phyloP scores from a whole-genome alignment of 805 yeast species.

The Vanderwaltozyma verrucispora region DNA sequence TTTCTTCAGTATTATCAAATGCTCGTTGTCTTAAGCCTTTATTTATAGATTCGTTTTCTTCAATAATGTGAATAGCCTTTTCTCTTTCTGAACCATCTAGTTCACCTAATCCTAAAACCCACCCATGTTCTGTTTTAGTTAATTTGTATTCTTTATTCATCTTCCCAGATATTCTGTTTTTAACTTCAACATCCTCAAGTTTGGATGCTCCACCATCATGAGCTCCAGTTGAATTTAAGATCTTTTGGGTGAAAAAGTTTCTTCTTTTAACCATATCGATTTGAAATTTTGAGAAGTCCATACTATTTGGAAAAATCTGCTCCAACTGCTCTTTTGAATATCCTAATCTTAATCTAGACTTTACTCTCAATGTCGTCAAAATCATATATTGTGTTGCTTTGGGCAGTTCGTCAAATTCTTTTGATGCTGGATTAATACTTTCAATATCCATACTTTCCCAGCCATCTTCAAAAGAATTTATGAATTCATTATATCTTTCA shows the following conservation, averaged over 20 bases:
- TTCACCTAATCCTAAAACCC: slow-evolving; percentile 57
- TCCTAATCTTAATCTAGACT: slow-evolving; percentile 92
- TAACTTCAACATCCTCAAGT: slow-evolving; percentile 25
- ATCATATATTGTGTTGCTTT: slow-evolving; percentile 80
- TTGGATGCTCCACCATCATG: slow-evolving; percentile 38
- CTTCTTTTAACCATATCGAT: slow-evolving; percentile 87
- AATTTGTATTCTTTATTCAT: slow-evolving; percentile 65
- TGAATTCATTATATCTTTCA: slow-evolving; percentile 55
- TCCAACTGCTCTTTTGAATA: slow-evolving; percentile 83
- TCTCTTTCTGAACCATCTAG: slow-evolving; percentile 32
- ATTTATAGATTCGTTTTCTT: slow-evolving; percentile 13
- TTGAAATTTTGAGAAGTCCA: slow-evolving; percentile 90
- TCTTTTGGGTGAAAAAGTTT: slow-evolving; percentile 77
- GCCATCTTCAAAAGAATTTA: slow-evolving; percentile 40
- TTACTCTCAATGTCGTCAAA: slow-evolving; percentile 66
- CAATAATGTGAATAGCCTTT: slow-evolving; percentile 45
- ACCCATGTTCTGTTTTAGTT: slow-evolving; percentile 69
- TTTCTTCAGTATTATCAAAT: neutral
- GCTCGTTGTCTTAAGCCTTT: slow-evolving; percentile 1
- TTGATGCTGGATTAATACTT: slow-evolving; percentile 72
- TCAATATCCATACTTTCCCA: slow-evolving; percentile 63
- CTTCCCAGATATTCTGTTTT: slow-evolving; percentile 68
- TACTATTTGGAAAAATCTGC: slow-evolving; percentile 66
- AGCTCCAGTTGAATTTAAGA: slow-evolving; percentile 78
- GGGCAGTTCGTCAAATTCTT: slow-evolving; percentile 69